These are phyloP conservation scores for Linnemannia hyalina DNA, from an alignment of 192 early-diverging fungal genomes.

Conservation along the genomic window DNA sequence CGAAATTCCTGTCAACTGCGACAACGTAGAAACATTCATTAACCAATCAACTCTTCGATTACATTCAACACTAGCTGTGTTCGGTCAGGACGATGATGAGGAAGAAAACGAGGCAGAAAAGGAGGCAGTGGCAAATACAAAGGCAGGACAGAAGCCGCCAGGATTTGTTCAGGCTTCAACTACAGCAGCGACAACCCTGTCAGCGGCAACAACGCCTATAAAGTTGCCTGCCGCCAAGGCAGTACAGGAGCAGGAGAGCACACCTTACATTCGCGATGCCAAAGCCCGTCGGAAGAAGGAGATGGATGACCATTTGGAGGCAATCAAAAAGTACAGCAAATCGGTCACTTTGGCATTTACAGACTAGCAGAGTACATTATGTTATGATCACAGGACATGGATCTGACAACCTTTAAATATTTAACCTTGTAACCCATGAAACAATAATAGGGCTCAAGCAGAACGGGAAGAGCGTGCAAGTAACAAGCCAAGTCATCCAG, in stretches of 20 bases:
- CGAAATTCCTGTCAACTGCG: too few species aligned
- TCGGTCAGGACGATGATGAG: conserved; percentile 60
- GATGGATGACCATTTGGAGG: conserved; percentile 86
- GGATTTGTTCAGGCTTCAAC: conserved; percentile 31
- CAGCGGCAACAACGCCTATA: conserved; percentile 22
- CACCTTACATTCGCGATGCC: conserved; percentile 48
- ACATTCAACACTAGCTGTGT: conserved; percentile 39
- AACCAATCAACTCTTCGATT: neutral
- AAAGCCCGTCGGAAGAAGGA: conserved; percentile 80
- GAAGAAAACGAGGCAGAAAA: conserved; percentile 39
- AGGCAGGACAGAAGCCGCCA: conserved; percentile 54
- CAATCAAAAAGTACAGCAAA: conserved; percentile 74
- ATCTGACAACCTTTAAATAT: neutral
- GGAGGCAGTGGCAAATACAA: conserved; percentile 31
- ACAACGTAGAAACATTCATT: neutral
- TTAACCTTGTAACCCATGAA: neutral
- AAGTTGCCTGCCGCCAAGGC: conserved; percentile 26
- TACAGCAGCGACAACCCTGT: conserved; percentile 8
- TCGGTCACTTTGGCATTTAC: too few species aligned
- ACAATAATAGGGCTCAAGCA: conserved; percentile 71
- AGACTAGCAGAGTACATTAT: neutral
- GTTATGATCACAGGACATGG: neutral
- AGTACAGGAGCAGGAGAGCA: conserved; percentile 46
- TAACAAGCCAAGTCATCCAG: conserved; percentile 55
- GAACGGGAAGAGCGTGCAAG: conserved; percentile 66